These are phyloP conservation scores for Beta macrorhiza DNA, from an alignment of 179 eudicot genomes.

Conservation along the genomic window DNA sequence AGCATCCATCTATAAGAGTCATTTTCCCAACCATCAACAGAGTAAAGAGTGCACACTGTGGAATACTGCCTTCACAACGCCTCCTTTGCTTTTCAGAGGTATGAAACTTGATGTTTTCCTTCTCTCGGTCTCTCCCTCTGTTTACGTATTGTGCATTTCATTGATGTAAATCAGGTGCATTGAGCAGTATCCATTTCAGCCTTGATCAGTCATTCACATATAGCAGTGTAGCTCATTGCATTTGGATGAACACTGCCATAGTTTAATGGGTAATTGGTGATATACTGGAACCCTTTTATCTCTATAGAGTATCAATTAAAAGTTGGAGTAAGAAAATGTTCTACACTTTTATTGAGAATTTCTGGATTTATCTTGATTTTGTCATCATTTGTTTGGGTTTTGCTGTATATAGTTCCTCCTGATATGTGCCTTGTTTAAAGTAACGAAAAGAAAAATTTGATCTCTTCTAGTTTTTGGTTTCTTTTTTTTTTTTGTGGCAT, in stretches of 20 bases:
- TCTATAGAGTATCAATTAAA: neutral
- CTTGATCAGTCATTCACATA: neutral
- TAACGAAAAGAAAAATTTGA: neutral
- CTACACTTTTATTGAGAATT: neutral
- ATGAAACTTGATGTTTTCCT: neutral
- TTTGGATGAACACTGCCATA: neutral
- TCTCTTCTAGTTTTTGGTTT: neutral
- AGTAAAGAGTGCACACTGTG: constrained; percentile 69
- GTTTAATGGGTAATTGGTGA: neutral
- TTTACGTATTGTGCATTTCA: neutral
- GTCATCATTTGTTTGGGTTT: neutral
- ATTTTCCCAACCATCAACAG: constrained; percentile 80
- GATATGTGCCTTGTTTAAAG: too few species aligned
- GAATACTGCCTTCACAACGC: constrained; percentile 60
- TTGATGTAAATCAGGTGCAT: neutral
- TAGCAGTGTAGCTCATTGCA: neutral
- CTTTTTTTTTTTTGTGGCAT: neutral
- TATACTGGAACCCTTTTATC: neutral
- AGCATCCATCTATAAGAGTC: constrained; percentile 66
- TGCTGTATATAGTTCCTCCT: neutral
- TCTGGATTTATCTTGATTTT: neutral
- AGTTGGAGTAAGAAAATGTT: neutral
- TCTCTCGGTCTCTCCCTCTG: neutral
- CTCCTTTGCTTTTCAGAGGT: constrained; percentile 86
- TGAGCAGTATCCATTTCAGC: neutral